Evolutionary conservation across 768 basidiomycete genomes (phyloP), one percentile per base, ranked within the genome.

Genomic region (Lactifluus subvellereus): DNA sequence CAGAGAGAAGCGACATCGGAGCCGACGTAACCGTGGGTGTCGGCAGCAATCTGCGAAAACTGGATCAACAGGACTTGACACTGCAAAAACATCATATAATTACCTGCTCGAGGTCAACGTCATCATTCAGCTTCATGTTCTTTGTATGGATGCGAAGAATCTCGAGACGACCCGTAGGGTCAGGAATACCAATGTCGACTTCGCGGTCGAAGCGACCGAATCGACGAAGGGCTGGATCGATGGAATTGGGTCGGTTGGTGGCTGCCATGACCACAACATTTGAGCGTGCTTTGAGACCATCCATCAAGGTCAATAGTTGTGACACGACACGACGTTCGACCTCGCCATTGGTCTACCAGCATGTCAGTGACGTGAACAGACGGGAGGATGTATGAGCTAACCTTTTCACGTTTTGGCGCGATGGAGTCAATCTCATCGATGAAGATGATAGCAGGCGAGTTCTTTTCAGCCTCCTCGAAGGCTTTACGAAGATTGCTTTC

Each of bases 181-280:
- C 97, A 49, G 97, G 97, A 68, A 99, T 98, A 71, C 97, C 94
- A 66, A 99, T 99, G 77, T 99, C 97, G 69, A 99, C 90, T 77
- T 99, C 97, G 72, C 97, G 91, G 78, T 99, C 97, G 77, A 99
- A 99, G 60, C 97, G 93, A 74, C 97, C 97, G 77, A 98, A 98
- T 65, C 97, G 95, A 72, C 97, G 87, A 54, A 99, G 89, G 37
- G 97, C 97, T 52, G 97, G 97, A 74, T 99, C 97, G 69, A 99
- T 98, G 22, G 97, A 98, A 80, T 99, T 99, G 54, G 97, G 97
- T 68, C 97, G 81, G 80, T 98, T 98, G 61, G 94, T 99, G 22
- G 97, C 97, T 61, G 97, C 97, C 97, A 99, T 99, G 59, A 99
- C 96, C 66, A 99, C 97, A 49, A 99, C 94, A 72, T 98, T 99